Base-by-base conservation (phyloP, 164 flowering plant genomes). In the Echeveria elegans region DNA sequence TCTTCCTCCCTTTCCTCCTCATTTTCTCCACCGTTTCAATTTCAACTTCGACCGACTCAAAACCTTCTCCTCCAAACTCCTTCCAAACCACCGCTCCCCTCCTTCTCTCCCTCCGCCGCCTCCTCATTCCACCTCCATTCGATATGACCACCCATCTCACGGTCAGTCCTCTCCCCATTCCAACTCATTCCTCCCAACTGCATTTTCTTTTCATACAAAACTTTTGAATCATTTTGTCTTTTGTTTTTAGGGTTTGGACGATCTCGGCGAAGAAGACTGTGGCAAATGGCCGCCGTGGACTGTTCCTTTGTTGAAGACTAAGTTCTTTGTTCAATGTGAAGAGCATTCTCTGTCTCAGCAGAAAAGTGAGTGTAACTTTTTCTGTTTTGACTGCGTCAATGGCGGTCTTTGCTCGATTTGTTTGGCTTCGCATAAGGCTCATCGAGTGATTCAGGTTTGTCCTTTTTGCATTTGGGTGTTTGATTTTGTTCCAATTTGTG, bases 331-430 rank as follows among this genome's bases (percentile, higher is more conserved):
- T 15, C 70, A 62, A 43, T 73, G 76, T 53, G 66, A 70, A 60
- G 31, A 9, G 12, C 76, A 73, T 60, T 32, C 64, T 11, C 66
- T 38, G 63, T n/a, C n/a, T n/a, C 59, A 70, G 9, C 70, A 66
- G 37, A 73, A 67, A 50, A 66, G 70, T 31, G 76, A 73, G 61
- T 73, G 76, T 18, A 73, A 73, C 50, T 66, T 73, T 66, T 73
- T 58, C 34, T 73, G 76, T 29, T 66, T 73, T 70, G 76, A 73
- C 30, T 73, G 76, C 36, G 37, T 50, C 24, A 50, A 23, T 50
- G 47, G 60, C 50, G 47, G 59, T 26, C 61, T 66, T 32, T 66
- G 68, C 53, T 48, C 60, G 48, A 15, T 32, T 15, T 66, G 68
- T 30, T n/a, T 66, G 37, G 21, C 41, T 18, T 32, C 52, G 30